phyloP scores from a whole-genome alignment of 306 rosid species.

The Cucurbita ficifolia region DNA sequence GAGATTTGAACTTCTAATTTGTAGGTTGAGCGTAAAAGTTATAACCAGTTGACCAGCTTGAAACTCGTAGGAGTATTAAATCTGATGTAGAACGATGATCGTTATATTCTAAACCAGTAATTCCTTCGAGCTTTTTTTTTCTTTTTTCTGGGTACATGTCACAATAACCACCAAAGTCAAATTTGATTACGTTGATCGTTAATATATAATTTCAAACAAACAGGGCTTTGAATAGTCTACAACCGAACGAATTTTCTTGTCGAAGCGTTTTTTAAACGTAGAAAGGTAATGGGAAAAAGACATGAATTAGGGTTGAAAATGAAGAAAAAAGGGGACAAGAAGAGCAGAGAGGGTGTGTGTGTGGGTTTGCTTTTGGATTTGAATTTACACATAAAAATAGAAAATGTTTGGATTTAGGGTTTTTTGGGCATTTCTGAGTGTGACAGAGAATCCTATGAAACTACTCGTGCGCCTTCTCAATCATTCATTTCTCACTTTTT shows the following conservation, averaged over 20 bases:
- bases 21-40: too few species aligned
- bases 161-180: too few species aligned
- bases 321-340: background rate
- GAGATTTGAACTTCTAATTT: background rate
- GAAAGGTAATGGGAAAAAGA: background rate
- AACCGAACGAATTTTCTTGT: too few species aligned
- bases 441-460: constrained; percentile 9
- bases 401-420: background rate
- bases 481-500: background rate
- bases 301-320: background rate
- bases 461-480: constrained; percentile 8
- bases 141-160: too few species aligned
- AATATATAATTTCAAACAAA: too few species aligned
- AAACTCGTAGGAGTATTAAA: too few species aligned
- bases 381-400: background rate
- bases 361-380: background rate
- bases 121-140: too few species aligned
- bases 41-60: too few species aligned
- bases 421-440: background rate
- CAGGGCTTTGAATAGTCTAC: too few species aligned
- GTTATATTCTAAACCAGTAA: too few species aligned
- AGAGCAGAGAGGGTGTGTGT: background rate
- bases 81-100: too few species aligned
- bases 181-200: too few species aligned
- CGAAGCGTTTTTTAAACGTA: background rate